These are phyloP conservation scores for Hyaloscypha finlandica DNA, from an alignment of 495 filamentous ascomycete species.

Conservation along the genomic window DNA sequence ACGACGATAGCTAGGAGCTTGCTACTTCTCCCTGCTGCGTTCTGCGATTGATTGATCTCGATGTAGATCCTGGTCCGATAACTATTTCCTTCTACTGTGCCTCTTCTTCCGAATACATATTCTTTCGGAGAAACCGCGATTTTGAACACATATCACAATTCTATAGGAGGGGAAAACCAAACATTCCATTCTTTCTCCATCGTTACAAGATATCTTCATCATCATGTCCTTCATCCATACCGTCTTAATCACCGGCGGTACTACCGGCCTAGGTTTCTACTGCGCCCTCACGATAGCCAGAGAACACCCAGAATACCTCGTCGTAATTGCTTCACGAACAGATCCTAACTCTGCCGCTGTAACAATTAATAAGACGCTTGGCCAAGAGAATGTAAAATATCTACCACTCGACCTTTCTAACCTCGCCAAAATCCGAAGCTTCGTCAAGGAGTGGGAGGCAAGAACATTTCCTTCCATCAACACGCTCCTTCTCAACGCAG, in stretches of 20 bases:
- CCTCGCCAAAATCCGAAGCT: conserved; percentile 41
- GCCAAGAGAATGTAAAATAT: conserved; percentile 39
- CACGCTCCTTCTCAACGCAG: conserved; percentile 48
- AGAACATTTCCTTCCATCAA: conserved; percentile 43
- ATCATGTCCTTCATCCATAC: too few relatives aligned
- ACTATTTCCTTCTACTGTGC: too few relatives aligned
- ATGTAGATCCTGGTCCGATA: too few relatives aligned
- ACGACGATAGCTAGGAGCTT: too few relatives aligned
- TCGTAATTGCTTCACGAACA: conserved; percentile 46
- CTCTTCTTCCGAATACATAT: too few relatives aligned
- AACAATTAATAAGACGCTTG: conserved; percentile 2
- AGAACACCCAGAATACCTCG: conserved; percentile 39
- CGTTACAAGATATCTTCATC: too few relatives aligned
- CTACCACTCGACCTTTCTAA: conserved; percentile 44
- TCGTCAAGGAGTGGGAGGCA: conserved; percentile 37
- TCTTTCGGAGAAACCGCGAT: too few relatives aligned
- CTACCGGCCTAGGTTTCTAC: conserved; percentile 22
- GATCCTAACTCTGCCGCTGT: conserved; percentile 34
- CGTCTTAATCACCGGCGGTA: conserved; percentile 26
- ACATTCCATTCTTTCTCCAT: too few relatives aligned
- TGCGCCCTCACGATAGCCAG: conserved; percentile 47
- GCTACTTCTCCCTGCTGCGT: too few relatives aligned
- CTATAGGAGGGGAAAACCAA: too few relatives aligned
- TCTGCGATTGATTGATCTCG: too few relatives aligned
- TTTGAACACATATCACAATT: too few relatives aligned